phyloP scores from a whole-genome alignment of 495 filamentous ascomycete genomes.

The Barbatosphaeria neglecta region DNA sequence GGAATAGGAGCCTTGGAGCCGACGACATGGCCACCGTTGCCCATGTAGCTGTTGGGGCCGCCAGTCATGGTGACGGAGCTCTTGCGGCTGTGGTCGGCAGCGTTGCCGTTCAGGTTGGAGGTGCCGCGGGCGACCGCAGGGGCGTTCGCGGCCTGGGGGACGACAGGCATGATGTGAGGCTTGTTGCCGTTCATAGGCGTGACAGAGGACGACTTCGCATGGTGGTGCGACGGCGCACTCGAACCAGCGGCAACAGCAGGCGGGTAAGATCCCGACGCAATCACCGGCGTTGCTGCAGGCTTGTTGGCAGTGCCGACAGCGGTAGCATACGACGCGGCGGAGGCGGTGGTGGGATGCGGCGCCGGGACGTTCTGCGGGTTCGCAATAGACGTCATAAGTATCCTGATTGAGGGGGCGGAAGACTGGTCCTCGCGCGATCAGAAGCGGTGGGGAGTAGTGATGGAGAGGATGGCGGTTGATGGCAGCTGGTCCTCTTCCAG shows the following conservation, averaged over 20 bases:
- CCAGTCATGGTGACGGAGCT: constrained; percentile 79
- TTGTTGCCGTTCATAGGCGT: not conserved
- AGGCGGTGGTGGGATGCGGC: constrained; percentile 48
- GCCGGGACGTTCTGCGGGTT: constrained; percentile 44
- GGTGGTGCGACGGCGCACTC: constrained; percentile 50
- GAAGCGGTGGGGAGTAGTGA: no score
- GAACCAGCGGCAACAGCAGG: constrained; percentile 55
- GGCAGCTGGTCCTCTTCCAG: no score
- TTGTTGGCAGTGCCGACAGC: constrained; percentile 73
- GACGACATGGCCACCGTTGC: constrained; percentile 57
- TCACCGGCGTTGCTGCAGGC: constrained; percentile 49
- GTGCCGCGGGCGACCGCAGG: constrained; percentile 51
- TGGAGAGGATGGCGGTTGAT: no score
- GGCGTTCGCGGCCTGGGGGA: constrained; percentile 23
- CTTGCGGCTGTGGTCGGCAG: constrained; percentile 65
- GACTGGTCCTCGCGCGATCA: constrained; percentile 8
- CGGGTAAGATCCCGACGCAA: constrained; percentile 55
- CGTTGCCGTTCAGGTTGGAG: constrained; percentile 41
- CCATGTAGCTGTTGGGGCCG: constrained; percentile 58
- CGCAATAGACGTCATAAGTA: constrained; percentile 40
- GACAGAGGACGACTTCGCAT: constrained; percentile 67
- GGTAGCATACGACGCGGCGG: constrained; percentile 57
- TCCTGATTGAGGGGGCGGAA: constrained; percentile 23
- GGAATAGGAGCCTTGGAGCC: constrained; percentile 49
- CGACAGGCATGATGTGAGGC: not conserved